Base-by-base conservation (phyloP, 495 filamentous ascomycete genomes). In the Penicillium pancosmium region DNA sequence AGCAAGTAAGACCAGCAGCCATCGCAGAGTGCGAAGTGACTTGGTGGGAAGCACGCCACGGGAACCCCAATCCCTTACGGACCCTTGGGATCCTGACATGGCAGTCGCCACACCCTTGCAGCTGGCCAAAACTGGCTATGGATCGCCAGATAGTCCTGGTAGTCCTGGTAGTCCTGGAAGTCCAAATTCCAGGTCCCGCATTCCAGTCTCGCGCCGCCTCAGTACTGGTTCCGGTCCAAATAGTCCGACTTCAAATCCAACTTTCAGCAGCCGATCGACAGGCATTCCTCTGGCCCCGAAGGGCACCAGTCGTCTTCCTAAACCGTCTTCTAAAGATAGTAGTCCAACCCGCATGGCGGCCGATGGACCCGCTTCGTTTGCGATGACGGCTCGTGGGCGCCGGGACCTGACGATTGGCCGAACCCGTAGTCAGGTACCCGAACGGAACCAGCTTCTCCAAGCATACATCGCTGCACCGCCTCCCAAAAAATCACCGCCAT, bases 381-480 rank as follows among this genome's bases (percentile, higher is more conserved):
- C 74, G 12, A 65, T 68, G 54, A 73, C 69, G 31, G 66, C 76
- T 31, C 78, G 68, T 55, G 66, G 57, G 44, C 67, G 70, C 52
- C 69, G 74, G 52, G 73, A 74, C 27, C 57, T 65, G 52, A 56
- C 63, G 40, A 59, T 64, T 61, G 68, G 63, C 57, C 74, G 74
- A 55, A 67, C 69, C 57, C 73, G 69, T 62, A 70, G 67, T 34
- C 69, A 73, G 34, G 54, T 66, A 52, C 64, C 69, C n/a, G 71
- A 73, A 16, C 80, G 71, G 55, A 82, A 77, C 54, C 79, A 80
- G 21, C 82, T 75, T 43, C 68, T 90, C 15, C 78, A 82, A 53
- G 88, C 86, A n/a, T 87, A 87, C 73, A 86, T 91, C 60, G 80
- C 83, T 52, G 79, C 82, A 16, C 84, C 86, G 11, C 78, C 74